These are phyloP conservation scores for Candida pseudoglaebosa DNA, from an alignment of 805 yeast genomes.

Conservation along the genomic window DNA sequence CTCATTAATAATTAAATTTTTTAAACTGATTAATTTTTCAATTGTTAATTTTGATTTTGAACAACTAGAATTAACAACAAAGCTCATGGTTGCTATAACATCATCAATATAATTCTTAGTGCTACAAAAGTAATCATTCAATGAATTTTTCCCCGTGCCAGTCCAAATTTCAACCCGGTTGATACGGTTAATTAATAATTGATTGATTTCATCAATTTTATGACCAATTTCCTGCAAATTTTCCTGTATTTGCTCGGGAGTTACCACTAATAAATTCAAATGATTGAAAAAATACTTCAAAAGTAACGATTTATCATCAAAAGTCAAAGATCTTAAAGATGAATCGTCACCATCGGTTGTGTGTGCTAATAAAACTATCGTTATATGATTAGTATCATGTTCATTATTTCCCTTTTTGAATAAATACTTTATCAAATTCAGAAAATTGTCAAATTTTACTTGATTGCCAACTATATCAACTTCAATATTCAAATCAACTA, in stretches of 20 bases:
- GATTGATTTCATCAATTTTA: slow-evolving; percentile 18
- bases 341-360: slow-evolving; percentile 6
- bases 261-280: slow-evolving; percentile 28
- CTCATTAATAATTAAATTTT: slow-evolving; percentile 21
- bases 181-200: slow-evolving; percentile 27
- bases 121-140: slow-evolving; percentile 5
- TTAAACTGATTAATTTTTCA: slow-evolving; percentile 19
- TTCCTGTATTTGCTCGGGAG: slow-evolving; percentile 3
- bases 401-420: slow-evolving; percentile 32
- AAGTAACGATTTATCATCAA: slow-evolving; percentile 26
- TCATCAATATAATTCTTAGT: slow-evolving; percentile 14
- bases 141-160: slow-evolving; percentile 26
- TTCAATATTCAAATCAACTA: neutral
- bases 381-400: slow-evolving; percentile 28
- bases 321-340: slow-evolving; percentile 21
- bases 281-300: slow-evolving; percentile 36
- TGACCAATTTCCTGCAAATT: slow-evolving; percentile 1
- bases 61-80: slow-evolving; percentile 20
- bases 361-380: slow-evolving; percentile 21
- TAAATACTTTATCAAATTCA: slow-evolving; percentile 18
- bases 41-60: slow-evolving; percentile 22
- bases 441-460: slow-evolving; percentile 8
- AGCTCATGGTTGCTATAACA: slow-evolving; percentile 35
- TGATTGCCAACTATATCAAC: neutral
- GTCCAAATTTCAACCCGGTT: slow-evolving; percentile 43